Conservation (phyloP, 371 early-diverging fungal species). For the Syncephalastrum contaminatum region DNA sequence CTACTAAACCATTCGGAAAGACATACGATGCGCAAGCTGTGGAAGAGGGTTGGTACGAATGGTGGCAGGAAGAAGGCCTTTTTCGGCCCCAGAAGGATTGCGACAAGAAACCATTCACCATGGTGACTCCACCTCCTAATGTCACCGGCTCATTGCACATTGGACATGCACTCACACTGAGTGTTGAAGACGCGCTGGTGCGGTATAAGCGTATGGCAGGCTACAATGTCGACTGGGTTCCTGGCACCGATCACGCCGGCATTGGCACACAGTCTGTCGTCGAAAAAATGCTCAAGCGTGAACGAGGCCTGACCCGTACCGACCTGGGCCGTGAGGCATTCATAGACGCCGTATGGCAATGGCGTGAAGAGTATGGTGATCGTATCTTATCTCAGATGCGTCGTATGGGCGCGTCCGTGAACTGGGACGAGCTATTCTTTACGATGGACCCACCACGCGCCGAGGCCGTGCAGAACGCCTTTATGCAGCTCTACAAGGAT, state of each 20-base stretch:
- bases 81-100: conserved; percentile 24
- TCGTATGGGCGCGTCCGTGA: conserved; percentile 82
- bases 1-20: conserved; percentile 26
- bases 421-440: conserved; percentile 86
- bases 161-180: conserved; percentile 93
- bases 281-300: conserved; percentile 82
- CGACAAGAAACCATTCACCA: conserved; percentile 45
- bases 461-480: conserved; percentile 85
- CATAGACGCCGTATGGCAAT: conserved; percentile 83
- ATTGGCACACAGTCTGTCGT: conserved; percentile 97
- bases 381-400: conserved; percentile 61
- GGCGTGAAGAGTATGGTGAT: conserved; percentile 73
- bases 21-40: conserved; percentile 42
- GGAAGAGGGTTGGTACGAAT: conserved; percentile 71
- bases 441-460: conserved; percentile 86
- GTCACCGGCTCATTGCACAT: conserved; percentile 96
- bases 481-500: conserved; percentile 82
- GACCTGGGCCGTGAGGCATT: conserved; percentile 85
- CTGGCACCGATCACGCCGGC: conserved; percentile 98
- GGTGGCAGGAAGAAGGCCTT: conserved; percentile 65
- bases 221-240: conserved; percentile 82
- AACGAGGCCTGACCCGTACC: conserved; percentile 50
- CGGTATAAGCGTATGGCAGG: conserved; percentile 91
- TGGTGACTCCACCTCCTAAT: conserved; percentile 97
- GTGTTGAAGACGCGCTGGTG: conserved; percentile 85